Percentiles rank a stretch among this genome's conserved stretches.
phyloP scores from a whole-genome alignment of 2,329 filamentous ascomycete species.

The Thermothelomyces thermophilus region DNA sequence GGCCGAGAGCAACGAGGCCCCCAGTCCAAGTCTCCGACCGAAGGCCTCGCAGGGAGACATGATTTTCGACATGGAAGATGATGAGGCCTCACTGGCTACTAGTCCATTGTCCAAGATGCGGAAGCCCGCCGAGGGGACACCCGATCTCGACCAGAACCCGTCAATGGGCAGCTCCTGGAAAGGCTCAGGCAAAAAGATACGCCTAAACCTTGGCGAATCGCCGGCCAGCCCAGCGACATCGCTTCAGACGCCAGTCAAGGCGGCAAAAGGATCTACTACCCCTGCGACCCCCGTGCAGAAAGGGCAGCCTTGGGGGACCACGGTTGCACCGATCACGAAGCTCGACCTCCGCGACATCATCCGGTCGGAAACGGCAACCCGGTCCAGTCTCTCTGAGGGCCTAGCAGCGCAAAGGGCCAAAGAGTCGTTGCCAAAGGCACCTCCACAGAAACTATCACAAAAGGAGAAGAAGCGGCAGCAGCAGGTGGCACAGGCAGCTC shows the following conservation, averaged over 20 bases:
- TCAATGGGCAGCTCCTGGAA: conserved; percentile 33
- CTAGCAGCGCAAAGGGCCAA: conserved; percentile 45
- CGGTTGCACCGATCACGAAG: conserved; percentile 52
- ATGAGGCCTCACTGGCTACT: conserved; percentile 36
- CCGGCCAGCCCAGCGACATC: neutral
- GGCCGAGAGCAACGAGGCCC: conserved; percentile 44
- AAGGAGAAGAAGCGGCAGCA: conserved; percentile 86
- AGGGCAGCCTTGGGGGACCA: conserved; percentile 44
- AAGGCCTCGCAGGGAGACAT: conserved; percentile 67
- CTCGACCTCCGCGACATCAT: conserved; percentile 74
- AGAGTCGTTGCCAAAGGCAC: conserved; percentile 31
- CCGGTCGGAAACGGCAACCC: conserved; percentile 43
- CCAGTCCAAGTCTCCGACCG: conserved; percentile 61
- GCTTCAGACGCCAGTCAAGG: neutral
- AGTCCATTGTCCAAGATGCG: conserved; percentile 24
- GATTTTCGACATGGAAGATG: conserved; percentile 93
- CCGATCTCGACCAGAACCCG: conserved; percentile 29
- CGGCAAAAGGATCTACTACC: neutral
- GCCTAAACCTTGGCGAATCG: conserved; percentile 8
- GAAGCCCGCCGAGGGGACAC: neutral
- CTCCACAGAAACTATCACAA: conserved; percentile 67
- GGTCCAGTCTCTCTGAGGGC: conserved; percentile 48
- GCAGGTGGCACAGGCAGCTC: conserved; percentile 40
- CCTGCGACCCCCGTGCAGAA: conserved; percentile 18
- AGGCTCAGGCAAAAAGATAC: conserved; percentile 14